These are phyloP conservation scores for Sporothrix dimorphospora DNA, from an alignment of 2,329 filamentous ascomycete species.

Conservation along the genomic window DNA sequence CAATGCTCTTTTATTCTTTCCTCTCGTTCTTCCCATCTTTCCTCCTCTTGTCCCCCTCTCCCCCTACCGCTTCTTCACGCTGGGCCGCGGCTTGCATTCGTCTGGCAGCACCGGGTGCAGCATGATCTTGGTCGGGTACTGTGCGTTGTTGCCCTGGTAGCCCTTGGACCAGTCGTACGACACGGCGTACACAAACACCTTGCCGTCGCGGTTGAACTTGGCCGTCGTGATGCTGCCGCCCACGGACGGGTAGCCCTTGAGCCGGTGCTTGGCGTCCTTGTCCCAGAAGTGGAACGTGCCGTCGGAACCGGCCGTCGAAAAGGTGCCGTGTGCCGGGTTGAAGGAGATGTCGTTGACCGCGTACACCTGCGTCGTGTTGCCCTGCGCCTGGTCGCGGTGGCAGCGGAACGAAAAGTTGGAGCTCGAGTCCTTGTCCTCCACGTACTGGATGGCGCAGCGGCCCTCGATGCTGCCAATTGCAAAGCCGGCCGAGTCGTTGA, in stretches of 20 bases:
- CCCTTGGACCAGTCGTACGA: constrained; percentile 99
- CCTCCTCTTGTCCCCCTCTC: neutral
- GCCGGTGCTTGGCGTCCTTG: constrained; percentile 83
- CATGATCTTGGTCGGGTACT: constrained; percentile 79
- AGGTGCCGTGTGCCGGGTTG: constrained; percentile 96
- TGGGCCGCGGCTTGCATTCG: constrained; percentile 65
- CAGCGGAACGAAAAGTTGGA: constrained; percentile 99
- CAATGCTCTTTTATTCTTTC: neutral
- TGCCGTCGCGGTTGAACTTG: constrained; percentile 85
- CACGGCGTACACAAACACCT: constrained; percentile 84
- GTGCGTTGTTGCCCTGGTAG: constrained; percentile 78
- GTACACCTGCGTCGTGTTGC: constrained; percentile 85
- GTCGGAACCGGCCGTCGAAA: constrained; percentile 92
- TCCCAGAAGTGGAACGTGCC: constrained; percentile 98
- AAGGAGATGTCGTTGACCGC: constrained; percentile 97
- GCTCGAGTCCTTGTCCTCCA: constrained; percentile 90
- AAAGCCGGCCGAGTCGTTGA: constrained; percentile 87
- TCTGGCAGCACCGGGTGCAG: constrained; percentile 72
- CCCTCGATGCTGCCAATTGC: constrained; percentile 97
- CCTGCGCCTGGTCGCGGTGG: constrained; percentile 78
- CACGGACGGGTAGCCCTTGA: constrained; percentile 85
- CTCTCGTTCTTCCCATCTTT: neutral
- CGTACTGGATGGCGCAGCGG: constrained; percentile 96
- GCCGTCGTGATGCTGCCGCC: constrained; percentile 88
- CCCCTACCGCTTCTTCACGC: constrained; percentile 60